Evolutionary conservation across 1,284 basidiomycete species (phyloP), one percentile per base, ranked within the genome.

Genomic region (Cryptococcus hybrid): DNA sequence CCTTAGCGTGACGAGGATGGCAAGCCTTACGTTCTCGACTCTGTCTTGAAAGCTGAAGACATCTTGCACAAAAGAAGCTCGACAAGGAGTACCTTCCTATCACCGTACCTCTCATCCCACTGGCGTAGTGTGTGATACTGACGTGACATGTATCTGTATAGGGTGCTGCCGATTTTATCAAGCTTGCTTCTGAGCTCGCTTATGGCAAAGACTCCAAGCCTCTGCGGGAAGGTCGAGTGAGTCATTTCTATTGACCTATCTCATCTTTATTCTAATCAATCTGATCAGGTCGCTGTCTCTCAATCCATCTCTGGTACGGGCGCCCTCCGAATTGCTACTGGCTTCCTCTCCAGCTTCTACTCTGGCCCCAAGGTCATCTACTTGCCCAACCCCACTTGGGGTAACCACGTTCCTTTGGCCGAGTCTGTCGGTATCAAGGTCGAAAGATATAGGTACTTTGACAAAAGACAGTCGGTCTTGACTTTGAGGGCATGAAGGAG

Each of bases 41-140:
- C 88, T 51, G 95, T 99, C 55, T 87, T 89, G 76, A 89, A 92
- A 84, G 90, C 75, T 34, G 75, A 77, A 86, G 60, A 67, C 77
- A 69, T 68, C 58, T 78, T 98, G 62, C 80, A 84, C 62, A 78
- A 83, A 80, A 84, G 63, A 84, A 86, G 62, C 82, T 83, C 47
- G 94, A 99, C 87, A 98, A 99, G 82, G 95, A 99, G 79, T 99
- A 99, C 80, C 85, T 98, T 51, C 92, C 92, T 62, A 99, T 99
- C 79, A 94, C 90, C 54, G 73, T 75, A 38, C 58, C 24, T 24
- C 24, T 24, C 24, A 24, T 24, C 24, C 24, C 24, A 24, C 24
- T 24, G 24, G 24, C 24, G 24, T 24, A 24, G 71, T 55, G 13
- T n/a, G 24, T 24, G 24, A 44, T 44, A 5, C 39, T 9, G 12